These are phyloP conservation scores for Liquidambar formosana DNA, from an alignment of 164 flowering plant genomes.

Conservation along the genomic window DNA sequence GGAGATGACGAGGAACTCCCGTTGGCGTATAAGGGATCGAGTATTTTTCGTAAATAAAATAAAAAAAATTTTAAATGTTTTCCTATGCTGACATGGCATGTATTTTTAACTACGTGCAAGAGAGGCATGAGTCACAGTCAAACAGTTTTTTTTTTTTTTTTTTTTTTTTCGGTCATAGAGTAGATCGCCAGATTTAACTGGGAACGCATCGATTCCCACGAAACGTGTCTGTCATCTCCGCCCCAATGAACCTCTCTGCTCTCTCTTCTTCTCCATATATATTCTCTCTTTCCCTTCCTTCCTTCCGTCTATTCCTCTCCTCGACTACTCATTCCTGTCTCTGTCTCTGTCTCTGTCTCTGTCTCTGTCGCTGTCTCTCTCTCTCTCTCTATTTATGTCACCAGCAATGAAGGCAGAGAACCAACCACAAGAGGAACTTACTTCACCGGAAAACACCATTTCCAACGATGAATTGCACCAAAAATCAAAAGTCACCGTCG, in stretches of 20 bases:
- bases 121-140: no score
- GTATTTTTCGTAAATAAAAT: no score
- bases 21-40: no score
- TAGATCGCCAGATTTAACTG: slow-evolving; percentile 12
- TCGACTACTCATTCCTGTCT: slow-evolving; percentile 3
- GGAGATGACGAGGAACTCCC: no score
- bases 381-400: slow-evolving; percentile 21
- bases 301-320: slow-evolving; percentile 8
- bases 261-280: slow-evolving; percentile 5
- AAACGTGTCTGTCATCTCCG: slow-evolving; percentile 48
- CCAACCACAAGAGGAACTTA: slow-evolving; percentile 1
- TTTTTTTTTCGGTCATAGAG: no score
- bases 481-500: slow-evolving; percentile 66
- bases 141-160: no score
- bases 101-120: no score
- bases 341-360: slow-evolving; percentile 3
- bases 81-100: no score
- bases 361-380: neutral
- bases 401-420: slow-evolving; percentile 22
- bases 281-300: neutral
- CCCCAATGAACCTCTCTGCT: slow-evolving; percentile 22
- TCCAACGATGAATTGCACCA: neutral
- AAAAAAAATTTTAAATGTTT: no score
- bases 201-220: slow-evolving; percentile 21
- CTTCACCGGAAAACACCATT: neutral